Evolutionary conservation across 148 eudicot species (phyloP).

Genomic region (Camellia lanceoleosa): DNA sequence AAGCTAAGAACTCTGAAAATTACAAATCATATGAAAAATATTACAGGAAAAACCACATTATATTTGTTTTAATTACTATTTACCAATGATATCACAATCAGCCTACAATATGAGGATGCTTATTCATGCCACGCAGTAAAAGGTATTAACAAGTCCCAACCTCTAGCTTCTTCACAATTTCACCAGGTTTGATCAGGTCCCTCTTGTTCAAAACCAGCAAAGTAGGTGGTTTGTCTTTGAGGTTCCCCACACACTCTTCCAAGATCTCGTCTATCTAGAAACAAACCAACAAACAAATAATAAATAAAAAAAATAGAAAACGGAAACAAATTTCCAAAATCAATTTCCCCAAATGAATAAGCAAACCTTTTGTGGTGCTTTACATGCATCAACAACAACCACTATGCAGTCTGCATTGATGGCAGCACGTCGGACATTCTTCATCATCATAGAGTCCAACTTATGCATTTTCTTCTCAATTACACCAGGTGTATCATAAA

Average conservation of each 20-base stretch:
- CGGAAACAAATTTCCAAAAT: background rate
- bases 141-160: conserved; percentile 30
- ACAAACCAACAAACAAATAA: conserved; percentile 2
- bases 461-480: conserved; percentile 94
- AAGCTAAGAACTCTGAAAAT: background rate
- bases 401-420: conserved; percentile 85
- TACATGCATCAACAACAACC: conserved; percentile 90
- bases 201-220: conserved; percentile 89
- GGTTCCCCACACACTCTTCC: conserved; percentile 64
- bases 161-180: conserved; percentile 84
- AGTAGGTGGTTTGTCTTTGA: conserved; percentile 61
- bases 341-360: background rate
- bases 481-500: conserved; percentile 97
- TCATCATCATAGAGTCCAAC: conserved; percentile 99
- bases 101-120: background rate
- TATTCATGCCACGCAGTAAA: background rate
- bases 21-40: background rate
- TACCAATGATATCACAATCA: background rate
- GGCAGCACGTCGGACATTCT: conserved; percentile 88
- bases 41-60: background rate
- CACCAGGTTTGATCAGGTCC: conserved; percentile 97
- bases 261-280: conserved; percentile 77
- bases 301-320: conserved; percentile 5
- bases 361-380: conserved; percentile 69
- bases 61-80: background rate